Conservation (phyloP, 495 filamentous ascomycete species). For the Podospora sp. region DNA sequence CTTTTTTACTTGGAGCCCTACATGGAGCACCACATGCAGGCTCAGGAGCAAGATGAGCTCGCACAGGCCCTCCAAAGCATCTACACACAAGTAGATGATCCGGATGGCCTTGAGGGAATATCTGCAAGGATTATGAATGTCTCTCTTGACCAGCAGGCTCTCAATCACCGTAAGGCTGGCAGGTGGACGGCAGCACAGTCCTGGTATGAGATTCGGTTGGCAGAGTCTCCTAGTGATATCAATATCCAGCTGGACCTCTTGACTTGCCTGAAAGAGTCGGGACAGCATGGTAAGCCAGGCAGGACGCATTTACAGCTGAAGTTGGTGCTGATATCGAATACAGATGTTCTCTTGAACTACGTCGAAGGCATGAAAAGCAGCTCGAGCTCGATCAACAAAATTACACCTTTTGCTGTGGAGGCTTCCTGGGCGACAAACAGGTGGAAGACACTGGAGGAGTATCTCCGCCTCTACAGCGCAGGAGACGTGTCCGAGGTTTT, state of each 20-base stretch:
- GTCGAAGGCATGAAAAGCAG: constrained; percentile 73
- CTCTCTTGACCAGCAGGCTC: constrained; percentile 85
- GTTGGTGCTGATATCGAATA: constrained; percentile 26
- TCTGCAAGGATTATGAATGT: constrained; percentile 80
- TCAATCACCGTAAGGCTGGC: constrained; percentile 91
- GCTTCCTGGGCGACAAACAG: constrained; percentile 85
- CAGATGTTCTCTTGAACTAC: constrained; percentile 81
- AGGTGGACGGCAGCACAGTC: constrained; percentile 96
- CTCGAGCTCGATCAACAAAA: constrained; percentile 52
- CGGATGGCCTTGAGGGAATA: constrained; percentile 93
- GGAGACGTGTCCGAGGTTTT: constrained; percentile 68
- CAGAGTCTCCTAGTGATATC: constrained; percentile 72
- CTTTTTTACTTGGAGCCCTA: constrained; percentile 94
- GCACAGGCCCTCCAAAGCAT: constrained; percentile 84
- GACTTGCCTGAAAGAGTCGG: constrained; percentile 87
- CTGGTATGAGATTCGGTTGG: constrained; percentile 91
- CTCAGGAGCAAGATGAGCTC: constrained; percentile 52
- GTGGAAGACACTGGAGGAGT: constrained; percentile 74
- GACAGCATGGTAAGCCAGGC: constrained; percentile 70
- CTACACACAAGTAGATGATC: constrained; percentile 96
- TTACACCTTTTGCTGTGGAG: constrained; percentile 82
- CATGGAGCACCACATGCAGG: constrained; percentile 55
- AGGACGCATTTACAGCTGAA: background rate
- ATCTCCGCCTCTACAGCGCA: constrained; percentile 56
- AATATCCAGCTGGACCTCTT: constrained; percentile 82